Percentiles rank a stretch among this genome's conserved stretches.
Conservation (phyloP, 73 alveolate genomes). For the Stentor coeruleus region DNA sequence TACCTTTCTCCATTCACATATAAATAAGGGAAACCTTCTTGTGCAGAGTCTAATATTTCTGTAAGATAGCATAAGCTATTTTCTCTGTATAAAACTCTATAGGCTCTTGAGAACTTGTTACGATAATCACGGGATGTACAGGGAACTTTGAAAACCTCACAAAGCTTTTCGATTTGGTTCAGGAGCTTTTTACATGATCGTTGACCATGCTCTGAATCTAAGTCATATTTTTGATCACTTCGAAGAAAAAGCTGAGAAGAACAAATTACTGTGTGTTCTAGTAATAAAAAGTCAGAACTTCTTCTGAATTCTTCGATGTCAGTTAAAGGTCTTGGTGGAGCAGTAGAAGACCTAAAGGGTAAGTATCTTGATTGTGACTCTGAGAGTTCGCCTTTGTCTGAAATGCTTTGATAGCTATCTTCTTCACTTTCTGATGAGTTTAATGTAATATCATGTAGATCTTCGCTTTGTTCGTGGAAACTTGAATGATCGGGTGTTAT, state of each 20-base stretch:
- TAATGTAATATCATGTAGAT: no score
- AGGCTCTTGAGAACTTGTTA: constrained; percentile 84
- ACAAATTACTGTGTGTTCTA: constrained; percentile 64
- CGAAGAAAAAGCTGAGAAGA: constrained; percentile 56
- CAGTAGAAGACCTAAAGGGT: constrained; percentile 77
- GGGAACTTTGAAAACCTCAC: constrained; percentile 35
- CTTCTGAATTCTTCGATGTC: constrained; percentile 81
- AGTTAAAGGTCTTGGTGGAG: constrained; percentile 84
- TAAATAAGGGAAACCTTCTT: constrained; percentile 87
- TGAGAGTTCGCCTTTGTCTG: no score
- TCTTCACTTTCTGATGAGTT: no score
- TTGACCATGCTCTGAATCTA: constrained; percentile 83
- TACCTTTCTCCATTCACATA: constrained; percentile 92
- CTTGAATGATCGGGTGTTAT: no score
- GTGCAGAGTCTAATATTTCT: constrained; percentile 93
- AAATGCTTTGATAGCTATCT: no score
- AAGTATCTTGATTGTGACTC: no score
- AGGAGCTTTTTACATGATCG: constrained; percentile 73
- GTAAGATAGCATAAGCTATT: constrained; percentile 80
- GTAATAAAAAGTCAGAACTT: constrained; percentile 56
- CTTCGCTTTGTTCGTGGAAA: no score
- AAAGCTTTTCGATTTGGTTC: constrained; percentile 67
- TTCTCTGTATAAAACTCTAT: constrained; percentile 77
- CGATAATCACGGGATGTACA: constrained; percentile 77
- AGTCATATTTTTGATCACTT: constrained; percentile 70